phyloP scores from a whole-genome alignment of 83 land plant species.

The Picea engelmannii region DNA sequence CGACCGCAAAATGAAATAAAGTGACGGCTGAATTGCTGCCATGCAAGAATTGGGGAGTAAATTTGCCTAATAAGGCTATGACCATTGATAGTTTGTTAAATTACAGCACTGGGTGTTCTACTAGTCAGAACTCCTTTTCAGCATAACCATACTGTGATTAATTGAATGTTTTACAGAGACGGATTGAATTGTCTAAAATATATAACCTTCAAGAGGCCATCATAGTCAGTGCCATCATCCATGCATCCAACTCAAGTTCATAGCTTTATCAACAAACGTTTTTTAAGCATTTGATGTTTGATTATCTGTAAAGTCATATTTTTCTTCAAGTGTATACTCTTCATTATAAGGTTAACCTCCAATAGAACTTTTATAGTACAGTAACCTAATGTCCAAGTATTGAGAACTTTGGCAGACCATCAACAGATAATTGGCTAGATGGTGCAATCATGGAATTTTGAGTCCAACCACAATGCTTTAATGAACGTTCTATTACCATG shows the following conservation, averaged over 20 bases:
- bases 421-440: no score
- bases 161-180: no score
- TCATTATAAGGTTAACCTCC: background rate
- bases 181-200: background rate
- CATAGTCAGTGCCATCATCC: background rate
- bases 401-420: background rate
- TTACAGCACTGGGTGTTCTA: no score
- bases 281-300: background rate
- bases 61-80: background rate
- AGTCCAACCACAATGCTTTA: background rate
- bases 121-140: no score
- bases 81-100: background rate
- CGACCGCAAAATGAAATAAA: background rate
- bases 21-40: background rate
- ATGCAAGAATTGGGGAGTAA: background rate
- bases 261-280: background rate
- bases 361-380: background rate
- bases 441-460: background rate
- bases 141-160: no score
- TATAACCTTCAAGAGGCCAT: background rate
- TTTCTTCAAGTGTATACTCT: background rate
- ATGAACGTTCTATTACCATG: no score
- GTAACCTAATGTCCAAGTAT: background rate
- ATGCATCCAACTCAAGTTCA: background rate
- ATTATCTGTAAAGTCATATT: background rate